A percentile compares a stretch with the other conserved stretches of the same genome.
phyloP scores from a whole-genome alignment of 1,284 basidiomycete genomes.

The Puccinia brachypodii region DNA sequence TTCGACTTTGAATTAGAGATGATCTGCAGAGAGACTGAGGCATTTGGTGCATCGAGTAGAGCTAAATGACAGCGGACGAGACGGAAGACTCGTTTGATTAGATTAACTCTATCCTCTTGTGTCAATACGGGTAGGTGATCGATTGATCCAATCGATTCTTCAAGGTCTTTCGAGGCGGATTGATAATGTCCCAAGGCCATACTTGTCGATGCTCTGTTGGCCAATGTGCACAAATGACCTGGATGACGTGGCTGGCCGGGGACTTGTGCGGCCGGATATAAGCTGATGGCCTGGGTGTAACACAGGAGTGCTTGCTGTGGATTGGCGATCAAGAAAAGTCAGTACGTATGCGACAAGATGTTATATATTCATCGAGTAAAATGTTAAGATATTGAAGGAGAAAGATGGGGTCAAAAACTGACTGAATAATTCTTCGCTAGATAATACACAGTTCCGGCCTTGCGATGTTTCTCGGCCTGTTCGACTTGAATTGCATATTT shows the following conservation, averaged over 20 bases:
- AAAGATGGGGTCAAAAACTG: background rate
- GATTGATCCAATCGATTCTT: background rate
- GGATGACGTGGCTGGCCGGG: constrained; percentile 18
- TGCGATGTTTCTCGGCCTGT: background rate
- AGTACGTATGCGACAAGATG: background rate
- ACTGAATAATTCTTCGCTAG: background rate
- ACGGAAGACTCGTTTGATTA: constrained; percentile 13
- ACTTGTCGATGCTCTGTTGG: constrained; percentile 12
- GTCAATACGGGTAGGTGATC: background rate
- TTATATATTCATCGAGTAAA: background rate
- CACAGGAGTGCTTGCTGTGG: background rate
- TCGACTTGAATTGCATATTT: constrained; percentile 6
- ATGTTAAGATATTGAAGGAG: background rate
- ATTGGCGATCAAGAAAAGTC: background rate
- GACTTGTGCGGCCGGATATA: background rate
- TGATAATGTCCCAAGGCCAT: background rate
- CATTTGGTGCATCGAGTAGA: background rate
- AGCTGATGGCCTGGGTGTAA: constrained; percentile 13
- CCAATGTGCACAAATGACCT: background rate
- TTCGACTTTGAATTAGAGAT: background rate
- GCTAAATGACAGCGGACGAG: constrained; percentile 21
- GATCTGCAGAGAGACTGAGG: background rate
- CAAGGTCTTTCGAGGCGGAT: background rate
- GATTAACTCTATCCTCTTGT: too few relatives aligned
- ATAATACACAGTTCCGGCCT: constrained; percentile 4